These are phyloP conservation scores for Suillus luteus DNA, from an alignment of 768 basidiomycete genomes.

Conservation along the genomic window DNA sequence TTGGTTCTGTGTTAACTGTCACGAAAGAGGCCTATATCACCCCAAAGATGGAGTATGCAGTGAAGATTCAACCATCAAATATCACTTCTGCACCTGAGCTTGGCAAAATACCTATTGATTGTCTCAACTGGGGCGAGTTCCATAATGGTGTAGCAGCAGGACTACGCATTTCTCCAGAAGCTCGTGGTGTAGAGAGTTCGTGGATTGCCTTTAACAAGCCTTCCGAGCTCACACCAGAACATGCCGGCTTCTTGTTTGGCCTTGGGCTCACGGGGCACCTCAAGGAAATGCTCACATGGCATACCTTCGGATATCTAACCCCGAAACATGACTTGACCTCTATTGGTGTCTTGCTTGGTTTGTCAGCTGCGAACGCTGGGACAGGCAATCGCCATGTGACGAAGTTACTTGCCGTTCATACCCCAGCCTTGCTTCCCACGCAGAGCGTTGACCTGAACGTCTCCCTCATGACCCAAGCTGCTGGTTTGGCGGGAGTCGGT, in stretches of 20 bases:
- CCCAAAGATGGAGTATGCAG: constrained; percentile 75
- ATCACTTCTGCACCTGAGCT: constrained; percentile 61
- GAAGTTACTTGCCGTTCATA: constrained; percentile 89
- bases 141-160: constrained; percentile 96
- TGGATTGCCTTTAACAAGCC: constrained; percentile 98
- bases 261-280: constrained; percentile 92
- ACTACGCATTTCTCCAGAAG: constrained; percentile 76
- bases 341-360: constrained; percentile 90
- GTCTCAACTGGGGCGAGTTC: constrained; percentile 91
- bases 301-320: constrained; percentile 92
- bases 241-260: constrained; percentile 95
- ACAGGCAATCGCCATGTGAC: constrained; percentile 86
- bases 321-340: constrained; percentile 96
- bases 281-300: constrained; percentile 88
- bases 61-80: constrained; percentile 76
- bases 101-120: constrained; percentile 75
- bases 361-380: constrained; percentile 88
- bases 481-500: constrained; percentile 86
- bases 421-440: constrained; percentile 87
- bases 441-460: constrained; percentile 89
- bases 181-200: constrained; percentile 80
- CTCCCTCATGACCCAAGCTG: constrained; percentile 84
- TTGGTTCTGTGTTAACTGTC: constrained; percentile 75
- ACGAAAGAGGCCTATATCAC: constrained; percentile 78
- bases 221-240: constrained; percentile 84